phyloP scores from a whole-genome alignment of 257 asterid genomes.

The Voacanga thouarsii region DNA sequence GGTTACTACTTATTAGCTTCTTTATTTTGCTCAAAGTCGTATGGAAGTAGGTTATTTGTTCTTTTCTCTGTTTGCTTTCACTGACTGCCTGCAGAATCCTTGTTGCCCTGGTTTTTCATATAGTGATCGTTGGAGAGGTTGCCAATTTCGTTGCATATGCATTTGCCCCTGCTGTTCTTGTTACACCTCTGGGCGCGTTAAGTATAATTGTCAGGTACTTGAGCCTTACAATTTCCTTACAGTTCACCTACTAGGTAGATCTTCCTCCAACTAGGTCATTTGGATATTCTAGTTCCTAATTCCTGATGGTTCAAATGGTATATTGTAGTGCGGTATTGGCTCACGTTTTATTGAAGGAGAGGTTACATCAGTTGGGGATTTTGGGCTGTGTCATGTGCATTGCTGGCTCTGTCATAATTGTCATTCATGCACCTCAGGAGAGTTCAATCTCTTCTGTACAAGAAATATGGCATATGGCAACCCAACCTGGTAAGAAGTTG shows the following conservation, averaged over 20 bases:
- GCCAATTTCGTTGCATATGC: slow-evolving; percentile 90
- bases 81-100: slow-evolving; percentile 18
- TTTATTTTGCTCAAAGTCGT: not conserved
- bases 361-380: slow-evolving; percentile 64
- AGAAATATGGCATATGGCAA: slow-evolving; percentile 82
- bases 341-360: slow-evolving; percentile 71
- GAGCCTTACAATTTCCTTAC: not conserved
- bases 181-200: slow-evolving; percentile 88
- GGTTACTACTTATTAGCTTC: not conserved
- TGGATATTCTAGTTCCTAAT: slow-evolving; percentile 3
- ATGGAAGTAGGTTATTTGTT: not conserved
- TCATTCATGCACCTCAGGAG: slow-evolving; percentile 82
- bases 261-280: not conserved
- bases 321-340: slow-evolving; percentile 66
- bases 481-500: slow-evolving; percentile 52
- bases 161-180: slow-evolving; percentile 93
- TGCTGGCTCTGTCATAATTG: slow-evolving; percentile 72
- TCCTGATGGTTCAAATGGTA: slow-evolving; percentile 15
- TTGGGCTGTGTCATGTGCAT: slow-evolving; percentile 82
- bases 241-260: not conserved
- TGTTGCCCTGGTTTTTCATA: slow-evolving; percentile 16
- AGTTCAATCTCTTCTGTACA: slow-evolving; percentile 63
- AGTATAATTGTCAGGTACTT: slow-evolving; percentile 78
- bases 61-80: slow-evolving; percentile 8
- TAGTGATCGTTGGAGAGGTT: slow-evolving; percentile 85